Conservation (phyloP, 2,329 filamentous ascomycete genomes). For the Basipetospora chlamydospora region DNA sequence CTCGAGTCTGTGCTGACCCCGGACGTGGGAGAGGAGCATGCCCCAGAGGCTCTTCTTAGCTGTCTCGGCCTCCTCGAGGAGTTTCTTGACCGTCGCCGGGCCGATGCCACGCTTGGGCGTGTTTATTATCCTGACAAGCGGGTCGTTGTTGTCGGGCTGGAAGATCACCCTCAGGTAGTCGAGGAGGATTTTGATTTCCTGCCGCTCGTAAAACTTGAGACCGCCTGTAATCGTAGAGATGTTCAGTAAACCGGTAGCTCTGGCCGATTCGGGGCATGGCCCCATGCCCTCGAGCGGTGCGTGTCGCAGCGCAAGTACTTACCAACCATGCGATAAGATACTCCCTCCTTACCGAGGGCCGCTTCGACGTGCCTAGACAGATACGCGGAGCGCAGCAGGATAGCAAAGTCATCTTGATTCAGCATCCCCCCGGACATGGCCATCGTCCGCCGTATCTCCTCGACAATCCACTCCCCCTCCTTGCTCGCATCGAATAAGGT, state of each 20-base stretch:
- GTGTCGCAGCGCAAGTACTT: neutral
- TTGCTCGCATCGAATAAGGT: conserved; percentile 52
- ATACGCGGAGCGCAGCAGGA: conserved; percentile 71
- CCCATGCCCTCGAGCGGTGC: no score
- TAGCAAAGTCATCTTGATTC: conserved; percentile 62
- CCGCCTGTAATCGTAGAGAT: conserved; percentile 30
- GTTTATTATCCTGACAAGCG: conserved; percentile 71
- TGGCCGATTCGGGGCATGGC: no score
- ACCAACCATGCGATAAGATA: conserved; percentile 85
- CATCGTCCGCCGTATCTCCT: conserved; percentile 60
- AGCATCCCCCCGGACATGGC: conserved; percentile 62
- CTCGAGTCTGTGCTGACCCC: conserved; percentile 30
- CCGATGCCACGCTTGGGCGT: conserved; percentile 69
- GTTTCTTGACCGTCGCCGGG: conserved; percentile 56
- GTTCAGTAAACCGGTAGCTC: no score
- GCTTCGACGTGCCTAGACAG: conserved; percentile 79
- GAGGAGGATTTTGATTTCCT: conserved; percentile 73
- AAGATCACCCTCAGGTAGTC: conserved; percentile 81
- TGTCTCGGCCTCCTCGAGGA: conserved; percentile 64
- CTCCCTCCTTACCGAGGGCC: conserved; percentile 62
- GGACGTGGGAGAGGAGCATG: conserved; percentile 44
- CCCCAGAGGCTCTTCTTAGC: conserved; percentile 60
- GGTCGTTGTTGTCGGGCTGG: conserved; percentile 77
- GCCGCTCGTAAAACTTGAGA: conserved; percentile 78
- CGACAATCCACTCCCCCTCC: conserved; percentile 81